These are phyloP conservation scores for Gymnopilus junonius DNA, from an alignment of 768 basidiomycete genomes.

Conservation along the genomic window DNA sequence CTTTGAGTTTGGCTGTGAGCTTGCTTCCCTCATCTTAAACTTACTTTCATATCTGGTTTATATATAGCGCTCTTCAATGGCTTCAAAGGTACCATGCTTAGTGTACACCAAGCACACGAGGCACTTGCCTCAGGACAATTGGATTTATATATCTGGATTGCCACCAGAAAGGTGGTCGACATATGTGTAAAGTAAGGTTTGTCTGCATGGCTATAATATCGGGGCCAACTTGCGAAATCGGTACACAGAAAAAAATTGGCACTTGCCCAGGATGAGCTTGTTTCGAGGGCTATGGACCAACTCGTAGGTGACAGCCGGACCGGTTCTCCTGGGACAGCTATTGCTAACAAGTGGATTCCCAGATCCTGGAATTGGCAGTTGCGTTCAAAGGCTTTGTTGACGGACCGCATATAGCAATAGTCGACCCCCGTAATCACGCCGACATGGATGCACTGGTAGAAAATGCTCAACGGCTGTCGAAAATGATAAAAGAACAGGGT, in stretches of 20 bases:
- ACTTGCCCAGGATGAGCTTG: constrained; percentile 1
- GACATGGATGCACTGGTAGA: constrained; percentile 42
- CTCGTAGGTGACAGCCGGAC: constrained; percentile 29
- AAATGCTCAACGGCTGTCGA: constrained; percentile 44
- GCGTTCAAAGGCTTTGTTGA: constrained; percentile 46
- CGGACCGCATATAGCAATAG: constrained; percentile 53
- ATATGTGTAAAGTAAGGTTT: constrained; percentile 9
- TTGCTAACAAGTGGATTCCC: background rate
- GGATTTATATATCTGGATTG: constrained; percentile 36
- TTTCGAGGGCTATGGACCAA: constrained; percentile 27
- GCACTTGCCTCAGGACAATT: constrained; percentile 20
- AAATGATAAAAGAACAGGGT: constrained; percentile 44
- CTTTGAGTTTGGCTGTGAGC: constrained; percentile 47
- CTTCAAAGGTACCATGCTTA: constrained; percentile 33
- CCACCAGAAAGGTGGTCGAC: constrained; percentile 33
- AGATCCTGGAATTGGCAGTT: constrained; percentile 57
- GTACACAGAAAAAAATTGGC: constrained; percentile 6
- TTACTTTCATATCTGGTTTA: constrained; percentile 1
- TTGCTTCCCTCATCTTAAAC: constrained; percentile 9
- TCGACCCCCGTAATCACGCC: constrained; percentile 52
- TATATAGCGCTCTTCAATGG: constrained; percentile 23
- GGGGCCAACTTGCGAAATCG: background rate
- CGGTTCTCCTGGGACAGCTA: constrained; percentile 7
- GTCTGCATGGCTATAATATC: background rate
- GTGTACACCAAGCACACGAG: constrained; percentile 22